Evolutionary conservation across 257 asterid species (phyloP), one percentile per base, ranked within the genome.

Genomic region (Henckelia pumila): DNA sequence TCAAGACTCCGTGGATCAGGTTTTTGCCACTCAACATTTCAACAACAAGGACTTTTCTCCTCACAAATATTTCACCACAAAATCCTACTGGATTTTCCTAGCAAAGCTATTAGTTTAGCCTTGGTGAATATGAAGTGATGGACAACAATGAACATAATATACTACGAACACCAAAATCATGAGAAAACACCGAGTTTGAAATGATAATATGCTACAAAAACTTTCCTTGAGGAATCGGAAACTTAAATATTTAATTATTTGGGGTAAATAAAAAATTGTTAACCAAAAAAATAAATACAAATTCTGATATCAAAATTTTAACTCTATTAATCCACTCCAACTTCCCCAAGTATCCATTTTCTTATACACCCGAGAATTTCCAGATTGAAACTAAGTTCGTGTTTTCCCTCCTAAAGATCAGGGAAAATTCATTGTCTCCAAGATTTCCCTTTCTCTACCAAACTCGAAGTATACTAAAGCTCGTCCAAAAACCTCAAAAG

Each of bases 401-500:
- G 9, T 22, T 19, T 17, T 0, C 29, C 57, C 57, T 61, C 67
- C 19, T 55, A 24, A 66, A n/a, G 21, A 52, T 3, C 10, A 29
- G 56, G 20, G 56, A 23, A 44, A 14, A 35, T 63, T 53, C 70
- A 32, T 2, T 56, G n/a, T 53, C 19, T 52, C 3, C 22, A 52
- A 64, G 66, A 56, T 59, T 67, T 73, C 25, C 10, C 62, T 64
- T 25, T 26, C 19, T 19, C 10, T 14, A 14, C 6, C 52, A 44
- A 44, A 14, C 52, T 44, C 19, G 2, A 4, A 44, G 52, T 7
- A 44, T 5, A 44, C 7, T 44, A 44, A 1, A 14, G 52, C 7
- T 44, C 19, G 52, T 3, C 7, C n/a, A 44, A 44, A 37, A 44
- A 13, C 19, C 13, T 3, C 14, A 35, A 35, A 35, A 35, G 44